Evolutionary conservation across 1,139 yeast genomes (phyloP).

Genomic region (Taphrina sp.): DNA sequence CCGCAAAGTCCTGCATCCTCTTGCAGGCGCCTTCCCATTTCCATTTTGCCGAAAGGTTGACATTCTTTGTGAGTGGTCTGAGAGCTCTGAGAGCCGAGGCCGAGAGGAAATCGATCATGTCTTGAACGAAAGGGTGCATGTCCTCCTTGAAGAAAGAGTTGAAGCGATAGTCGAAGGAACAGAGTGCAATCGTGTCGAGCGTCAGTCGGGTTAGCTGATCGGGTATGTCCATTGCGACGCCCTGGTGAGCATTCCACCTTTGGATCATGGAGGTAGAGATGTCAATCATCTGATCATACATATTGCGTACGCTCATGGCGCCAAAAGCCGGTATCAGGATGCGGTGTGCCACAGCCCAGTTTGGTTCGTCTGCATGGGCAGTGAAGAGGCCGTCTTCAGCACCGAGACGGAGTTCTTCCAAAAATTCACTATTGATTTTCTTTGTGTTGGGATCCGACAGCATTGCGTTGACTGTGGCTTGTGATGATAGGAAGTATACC

Average conservation of each 20-base stretch:
- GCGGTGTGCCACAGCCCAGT: slow-evolving; percentile 33
- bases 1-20: slow-evolving; percentile 29
- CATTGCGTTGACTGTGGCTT: slow-evolving; percentile 14
- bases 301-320: slow-evolving; percentile 27
- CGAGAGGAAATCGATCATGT: slow-evolving; percentile 28
- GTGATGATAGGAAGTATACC: slow-evolving; percentile 4
- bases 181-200: slow-evolving; percentile 32
- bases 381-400: slow-evolving; percentile 25
- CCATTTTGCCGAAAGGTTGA: slow-evolving; percentile 22
- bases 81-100: slow-evolving; percentile 22
- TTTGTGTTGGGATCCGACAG: slow-evolving; percentile 20
- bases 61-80: slow-evolving; percentile 12
- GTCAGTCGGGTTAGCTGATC: slow-evolving; percentile 32
- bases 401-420: slow-evolving; percentile 17
- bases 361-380: slow-evolving; percentile 25
- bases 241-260: slow-evolving; percentile 28
- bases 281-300: slow-evolving; percentile 32
- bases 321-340: slow-evolving; percentile 33
- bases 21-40: slow-evolving; percentile 27
- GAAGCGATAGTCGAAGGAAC: slow-evolving; percentile 33
- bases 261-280: slow-evolving; percentile 25
- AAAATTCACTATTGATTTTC: slow-evolving; percentile 16
- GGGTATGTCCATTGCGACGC: slow-evolving; percentile 24
- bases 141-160: slow-evolving; percentile 33
- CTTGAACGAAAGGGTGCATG: slow-evolving; percentile 32